Conservation (phyloP, 768 basidiomycete species). For the Mycena amicta region DNA sequence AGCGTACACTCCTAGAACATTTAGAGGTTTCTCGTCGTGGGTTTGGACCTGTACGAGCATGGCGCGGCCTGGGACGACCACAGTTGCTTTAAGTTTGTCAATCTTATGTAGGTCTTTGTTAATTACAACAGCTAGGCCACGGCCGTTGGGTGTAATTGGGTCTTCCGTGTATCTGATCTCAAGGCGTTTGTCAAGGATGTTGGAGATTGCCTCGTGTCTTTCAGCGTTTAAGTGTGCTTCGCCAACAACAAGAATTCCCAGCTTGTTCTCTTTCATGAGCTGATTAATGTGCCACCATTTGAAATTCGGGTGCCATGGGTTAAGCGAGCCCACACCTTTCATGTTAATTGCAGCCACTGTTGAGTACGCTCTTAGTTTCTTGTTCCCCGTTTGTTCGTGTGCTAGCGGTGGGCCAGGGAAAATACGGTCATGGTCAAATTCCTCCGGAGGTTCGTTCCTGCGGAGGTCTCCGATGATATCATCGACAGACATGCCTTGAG, state of each 20-base stretch:
- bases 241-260: conserved; percentile 31
- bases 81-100: not conserved
- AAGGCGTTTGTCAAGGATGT: conserved; percentile 10
- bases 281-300: conserved; percentile 9
- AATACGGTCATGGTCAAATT: too few species aligned
- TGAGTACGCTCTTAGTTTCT: too few species aligned
- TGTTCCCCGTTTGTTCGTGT: conserved; percentile 2
- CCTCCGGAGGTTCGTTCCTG: too few species aligned
- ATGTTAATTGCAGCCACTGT: conserved; percentile 2
- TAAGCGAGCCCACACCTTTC: not conserved
- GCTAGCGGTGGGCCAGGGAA: not conserved
- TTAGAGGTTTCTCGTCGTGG: too few species aligned
- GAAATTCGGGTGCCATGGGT: not conserved
- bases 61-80: not conserved
- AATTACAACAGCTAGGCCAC: conserved; percentile 36
- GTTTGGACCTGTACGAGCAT: too few species aligned
- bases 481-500: too few species aligned
- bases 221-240: conserved; percentile 35
- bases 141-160: conserved; percentile 19
- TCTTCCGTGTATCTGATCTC: conserved; percentile 24
- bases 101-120: conserved; percentile 31
- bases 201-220: conserved; percentile 3
- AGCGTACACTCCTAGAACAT: too few species aligned
- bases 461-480: too few species aligned
- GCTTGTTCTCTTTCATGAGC: conserved; percentile 25